A percentile compares a stretch with the other conserved stretches of the same genome.
Evolutionary conservation across 148 eudicot genomes (phyloP).

Genomic region (Salicornia ramosissima): DNA sequence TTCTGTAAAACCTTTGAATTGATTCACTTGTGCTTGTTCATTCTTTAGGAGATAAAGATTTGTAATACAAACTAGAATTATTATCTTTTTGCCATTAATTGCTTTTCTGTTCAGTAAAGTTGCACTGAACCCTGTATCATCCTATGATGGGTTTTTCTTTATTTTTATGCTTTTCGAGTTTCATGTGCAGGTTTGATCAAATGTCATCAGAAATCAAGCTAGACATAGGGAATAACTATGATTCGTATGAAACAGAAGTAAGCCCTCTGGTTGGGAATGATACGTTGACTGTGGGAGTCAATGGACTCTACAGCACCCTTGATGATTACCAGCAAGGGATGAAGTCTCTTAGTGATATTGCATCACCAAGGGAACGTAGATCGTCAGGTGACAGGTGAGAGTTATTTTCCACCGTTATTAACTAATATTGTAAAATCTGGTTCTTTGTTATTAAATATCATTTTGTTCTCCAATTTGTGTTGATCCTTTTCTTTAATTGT

Average conservation of each 20-base stretch:
- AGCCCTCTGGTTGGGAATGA: constrained; percentile 31
- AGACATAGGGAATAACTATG: constrained; percentile 36
- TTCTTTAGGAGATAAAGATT: background rate
- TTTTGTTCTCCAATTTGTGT: background rate
- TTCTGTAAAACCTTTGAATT: background rate
- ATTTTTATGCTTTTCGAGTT: constrained; percentile 2
- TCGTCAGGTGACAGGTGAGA: constrained; percentile 44
- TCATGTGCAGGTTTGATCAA: constrained; percentile 27
- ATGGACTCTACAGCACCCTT: constrained; percentile 33
- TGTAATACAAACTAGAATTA: background rate
- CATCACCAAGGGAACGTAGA: constrained; percentile 38
- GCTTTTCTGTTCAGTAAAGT: background rate
- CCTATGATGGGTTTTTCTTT: constrained; percentile 17
- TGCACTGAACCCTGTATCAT: background rate
- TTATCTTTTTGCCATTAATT: background rate
- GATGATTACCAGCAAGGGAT: constrained; percentile 44
- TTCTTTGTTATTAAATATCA: background rate
- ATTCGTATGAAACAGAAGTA: constrained; percentile 34
- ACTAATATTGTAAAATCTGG: background rate
- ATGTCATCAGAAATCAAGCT: constrained; percentile 56
- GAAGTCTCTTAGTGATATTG: constrained; percentile 32
- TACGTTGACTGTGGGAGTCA: constrained; percentile 28
- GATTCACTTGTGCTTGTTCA: background rate
- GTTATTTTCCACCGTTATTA: background rate
- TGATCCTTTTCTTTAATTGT: background rate